phyloP scores from a whole-genome alignment of 1,284 basidiomycete genomes.

The Cutaneotrichosporon daszewskae region DNA sequence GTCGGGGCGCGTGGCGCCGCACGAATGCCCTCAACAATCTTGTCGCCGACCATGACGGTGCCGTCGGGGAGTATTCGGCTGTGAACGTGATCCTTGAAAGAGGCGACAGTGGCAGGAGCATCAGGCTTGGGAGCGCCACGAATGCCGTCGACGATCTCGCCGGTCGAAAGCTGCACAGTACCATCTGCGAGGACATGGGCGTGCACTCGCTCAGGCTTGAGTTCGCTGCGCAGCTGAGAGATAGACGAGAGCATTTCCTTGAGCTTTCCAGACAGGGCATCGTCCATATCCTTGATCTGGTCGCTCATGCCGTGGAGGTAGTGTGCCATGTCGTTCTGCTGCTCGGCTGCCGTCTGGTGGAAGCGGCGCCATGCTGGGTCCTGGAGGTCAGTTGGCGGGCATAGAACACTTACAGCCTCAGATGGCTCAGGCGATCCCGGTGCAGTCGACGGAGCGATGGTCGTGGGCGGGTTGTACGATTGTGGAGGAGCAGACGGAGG shows the following conservation, averaged over 20 bases:
- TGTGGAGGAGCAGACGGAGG: too few relatives aligned
- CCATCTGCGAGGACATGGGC: conserved; percentile 40
- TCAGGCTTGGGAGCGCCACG: conserved; percentile 25
- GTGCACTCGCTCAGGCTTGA: conserved; percentile 36
- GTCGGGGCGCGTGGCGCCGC: conserved; percentile 27
- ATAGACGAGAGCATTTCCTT: conserved; percentile 38
- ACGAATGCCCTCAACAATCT: conserved; percentile 37
- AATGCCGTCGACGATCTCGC: conserved; percentile 42
- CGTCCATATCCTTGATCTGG: conserved; percentile 35
- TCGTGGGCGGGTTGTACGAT: too few relatives aligned
- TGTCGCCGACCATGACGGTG: conserved; percentile 40
- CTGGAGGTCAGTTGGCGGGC: too few relatives aligned
- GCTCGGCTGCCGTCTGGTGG: conserved; percentile 6
- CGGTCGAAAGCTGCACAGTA: conserved; percentile 38
- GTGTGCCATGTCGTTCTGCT: conserved; percentile 33
- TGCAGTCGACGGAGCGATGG: too few relatives aligned
- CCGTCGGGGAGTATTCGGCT: conserved; percentile 40
- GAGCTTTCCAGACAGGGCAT: conserved; percentile 31
- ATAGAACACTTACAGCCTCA: too few relatives aligned
- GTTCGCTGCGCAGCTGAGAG: conserved; percentile 31
- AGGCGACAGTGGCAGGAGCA: conserved; percentile 22
- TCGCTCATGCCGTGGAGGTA: conserved; percentile 45
- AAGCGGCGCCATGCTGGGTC: too few relatives aligned
- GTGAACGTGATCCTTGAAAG: conserved; percentile 25
- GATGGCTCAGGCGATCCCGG: too few relatives aligned